Evolutionary conservation across 2,329 filamentous ascomycete genomes (phyloP).

Genomic region (Aspergillus melleus): DNA sequence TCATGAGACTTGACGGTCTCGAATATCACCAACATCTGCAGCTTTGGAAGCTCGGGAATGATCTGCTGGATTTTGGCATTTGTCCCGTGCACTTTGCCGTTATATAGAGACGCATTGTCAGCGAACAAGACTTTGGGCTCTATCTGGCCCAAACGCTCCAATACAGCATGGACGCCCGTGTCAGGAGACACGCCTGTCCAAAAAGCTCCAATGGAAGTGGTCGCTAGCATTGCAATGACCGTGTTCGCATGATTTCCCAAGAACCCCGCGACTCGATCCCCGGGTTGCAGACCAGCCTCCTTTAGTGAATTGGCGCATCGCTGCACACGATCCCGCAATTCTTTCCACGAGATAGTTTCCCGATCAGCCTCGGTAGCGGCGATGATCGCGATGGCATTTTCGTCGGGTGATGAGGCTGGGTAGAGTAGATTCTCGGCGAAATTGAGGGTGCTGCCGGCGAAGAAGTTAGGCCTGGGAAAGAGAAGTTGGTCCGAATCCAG

Average conservation of each 20-base stretch:
- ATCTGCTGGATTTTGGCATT: conserved; percentile 78
- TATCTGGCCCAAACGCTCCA: conserved; percentile 85
- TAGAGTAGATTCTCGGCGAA: conserved; percentile 95
- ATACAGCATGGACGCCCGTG: conserved; percentile 84
- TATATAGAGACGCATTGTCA: conserved; percentile 87
- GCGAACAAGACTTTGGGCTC: conserved; percentile 78
- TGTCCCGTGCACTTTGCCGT: conserved; percentile 84
- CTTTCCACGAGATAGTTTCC: conserved; percentile 71
- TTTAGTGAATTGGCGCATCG: conserved; percentile 70
- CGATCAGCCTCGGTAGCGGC: conserved; percentile 73
- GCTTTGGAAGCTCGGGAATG: conserved; percentile 62
- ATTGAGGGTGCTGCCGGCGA: conserved; percentile 75
- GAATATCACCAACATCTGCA: conserved; percentile 74
- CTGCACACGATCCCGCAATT: conserved; percentile 75
- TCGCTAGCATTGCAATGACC: conserved; percentile 81
- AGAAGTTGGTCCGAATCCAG: conserved; percentile 67
- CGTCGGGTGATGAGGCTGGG: conserved; percentile 60
- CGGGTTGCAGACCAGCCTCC: conserved; percentile 61
- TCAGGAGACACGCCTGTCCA: conserved; percentile 95
- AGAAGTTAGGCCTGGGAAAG: conserved; percentile 87
- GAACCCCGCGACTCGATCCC: conserved; percentile 68
- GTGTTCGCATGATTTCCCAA: conserved; percentile 89
- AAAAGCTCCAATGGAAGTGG: conserved; percentile 78
- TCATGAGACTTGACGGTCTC: conserved; percentile 56
- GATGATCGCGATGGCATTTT: conserved; percentile 69